A percentile compares a stretch with the other conserved stretches of the same genome.
Conservation (phyloP, 1,139 yeast species). For the Scheffersomyces segobiensis region DNA sequence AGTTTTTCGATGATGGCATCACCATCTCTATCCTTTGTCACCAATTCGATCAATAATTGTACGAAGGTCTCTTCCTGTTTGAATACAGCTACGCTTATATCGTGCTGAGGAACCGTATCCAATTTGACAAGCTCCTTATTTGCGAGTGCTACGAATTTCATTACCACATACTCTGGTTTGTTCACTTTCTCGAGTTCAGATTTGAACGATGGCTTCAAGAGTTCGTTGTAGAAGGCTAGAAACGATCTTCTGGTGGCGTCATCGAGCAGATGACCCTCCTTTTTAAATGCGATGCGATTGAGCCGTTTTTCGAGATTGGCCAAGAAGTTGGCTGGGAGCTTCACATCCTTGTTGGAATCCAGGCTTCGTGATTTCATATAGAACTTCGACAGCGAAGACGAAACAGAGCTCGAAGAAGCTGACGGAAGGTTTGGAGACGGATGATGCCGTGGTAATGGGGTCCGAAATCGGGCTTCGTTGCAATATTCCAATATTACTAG, state of each 20-base stretch:
- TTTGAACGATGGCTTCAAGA: slow-evolving; percentile 51
- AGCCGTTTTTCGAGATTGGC: slow-evolving; percentile 50
- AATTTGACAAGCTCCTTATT: slow-evolving; percentile 62
- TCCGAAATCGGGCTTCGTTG: slow-evolving; percentile 58
- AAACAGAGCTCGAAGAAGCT: slow-evolving; percentile 4
- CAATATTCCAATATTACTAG: slow-evolving; percentile 55
- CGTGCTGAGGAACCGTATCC: slow-evolving; percentile 36
- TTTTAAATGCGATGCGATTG: slow-evolving; percentile 54
- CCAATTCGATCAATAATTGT: slow-evolving; percentile 49
- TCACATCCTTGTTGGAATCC: slow-evolving; percentile 18
- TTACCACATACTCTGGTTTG: slow-evolving; percentile 63
- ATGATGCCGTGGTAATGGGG: slow-evolving; percentile 26
- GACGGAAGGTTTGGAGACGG: neutral
- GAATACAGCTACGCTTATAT: slow-evolving; percentile 49
- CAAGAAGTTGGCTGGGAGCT: slow-evolving; percentile 50
- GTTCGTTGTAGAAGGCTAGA: slow-evolving; percentile 61
- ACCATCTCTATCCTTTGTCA: slow-evolving; percentile 45
- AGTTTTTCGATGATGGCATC: slow-evolving; percentile 41
- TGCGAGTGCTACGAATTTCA: slow-evolving; percentile 64
- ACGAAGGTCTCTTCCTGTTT: slow-evolving; percentile 61
- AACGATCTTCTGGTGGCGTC: slow-evolving; percentile 46
- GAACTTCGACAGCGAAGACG: slow-evolving; percentile 13
- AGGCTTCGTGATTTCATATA: slow-evolving; percentile 11
- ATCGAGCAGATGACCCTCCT: slow-evolving; percentile 38
- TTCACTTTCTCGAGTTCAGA: slow-evolving; percentile 40